Conservation (phyloP, 306 rosid genomes). For the Cicer judaicum region DNA sequence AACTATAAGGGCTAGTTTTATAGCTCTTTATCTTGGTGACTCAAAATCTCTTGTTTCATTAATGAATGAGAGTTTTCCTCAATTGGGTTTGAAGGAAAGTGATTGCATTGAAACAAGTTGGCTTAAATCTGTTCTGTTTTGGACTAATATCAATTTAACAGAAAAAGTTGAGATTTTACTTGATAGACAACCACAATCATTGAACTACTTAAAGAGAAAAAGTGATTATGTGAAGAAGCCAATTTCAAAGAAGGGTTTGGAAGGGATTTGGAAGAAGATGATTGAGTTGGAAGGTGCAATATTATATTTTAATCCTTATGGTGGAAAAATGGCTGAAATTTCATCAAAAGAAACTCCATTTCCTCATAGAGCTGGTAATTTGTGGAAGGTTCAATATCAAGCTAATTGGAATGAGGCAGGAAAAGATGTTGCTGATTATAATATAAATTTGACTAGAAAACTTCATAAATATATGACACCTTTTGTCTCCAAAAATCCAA, state of each 20-base stretch:
- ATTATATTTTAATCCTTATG: constrained; percentile 61
- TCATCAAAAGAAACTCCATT: constrained; percentile 55
- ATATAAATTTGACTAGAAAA: constrained; percentile 36
- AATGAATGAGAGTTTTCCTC: constrained; percentile 49
- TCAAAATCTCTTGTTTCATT: constrained; percentile 51
- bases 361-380: constrained; percentile 62
- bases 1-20: constrained; percentile 51
- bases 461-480: constrained; percentile 61
- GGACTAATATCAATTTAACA: constrained; percentile 42
- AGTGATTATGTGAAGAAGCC: constrained; percentile 57
- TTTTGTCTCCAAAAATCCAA: constrained; percentile 64
- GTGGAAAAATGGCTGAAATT: constrained; percentile 69
- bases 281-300: constrained; percentile 47
- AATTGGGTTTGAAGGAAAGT: constrained; percentile 55
- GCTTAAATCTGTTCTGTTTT: constrained; percentile 58
- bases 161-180: constrained; percentile 49
- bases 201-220: constrained; percentile 56
- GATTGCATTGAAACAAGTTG: constrained; percentile 61
- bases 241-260: constrained; percentile 52
- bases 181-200: constrained; percentile 41
- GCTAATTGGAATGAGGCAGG: constrained; percentile 53
- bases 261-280: constrained; percentile 64
- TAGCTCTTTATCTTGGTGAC: constrained; percentile 57
- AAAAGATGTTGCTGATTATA: constrained; percentile 2
- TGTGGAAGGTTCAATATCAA: constrained; percentile 57